Conservation (phyloP, 495 filamentous ascomycete genomes). For the Tuber aestivum region DNA sequence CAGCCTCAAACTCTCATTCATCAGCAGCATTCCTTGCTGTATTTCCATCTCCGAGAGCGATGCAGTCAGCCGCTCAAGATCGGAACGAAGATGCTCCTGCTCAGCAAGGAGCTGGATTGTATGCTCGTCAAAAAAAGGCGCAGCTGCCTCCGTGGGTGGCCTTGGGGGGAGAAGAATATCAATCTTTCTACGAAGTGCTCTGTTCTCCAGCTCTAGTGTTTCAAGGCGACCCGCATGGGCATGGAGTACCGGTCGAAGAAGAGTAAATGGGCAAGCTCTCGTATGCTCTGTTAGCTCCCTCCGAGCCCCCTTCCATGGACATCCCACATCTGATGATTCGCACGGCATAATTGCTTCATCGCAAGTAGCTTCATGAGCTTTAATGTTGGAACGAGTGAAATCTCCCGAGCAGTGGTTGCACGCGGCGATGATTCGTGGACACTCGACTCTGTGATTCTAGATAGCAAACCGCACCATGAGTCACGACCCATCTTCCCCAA, state of each 20-base stretch:
- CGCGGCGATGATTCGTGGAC: slow-evolving; percentile 48
- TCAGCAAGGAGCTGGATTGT: slow-evolving; percentile 60
- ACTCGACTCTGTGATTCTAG: slow-evolving; percentile 45
- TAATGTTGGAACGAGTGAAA: slow-evolving; percentile 49
- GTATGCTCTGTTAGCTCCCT: slow-evolving; percentile 51
- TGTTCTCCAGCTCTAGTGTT: slow-evolving; percentile 54
- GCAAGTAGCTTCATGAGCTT: slow-evolving; percentile 52
- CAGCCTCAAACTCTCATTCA: slow-evolving; percentile 61
- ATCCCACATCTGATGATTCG: slow-evolving; percentile 54
- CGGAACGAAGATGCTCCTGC: slow-evolving; percentile 62
- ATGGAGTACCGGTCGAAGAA: slow-evolving; percentile 55
- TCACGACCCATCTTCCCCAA: not conserved
- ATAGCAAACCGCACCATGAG: not conserved
- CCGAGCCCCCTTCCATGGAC: slow-evolving; percentile 51
- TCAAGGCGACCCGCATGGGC: slow-evolving; percentile 55
- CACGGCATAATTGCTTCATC: slow-evolving; percentile 53
- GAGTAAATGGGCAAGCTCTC: slow-evolving; percentile 53
- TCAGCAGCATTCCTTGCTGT: slow-evolving; percentile 59
- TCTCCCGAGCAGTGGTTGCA: slow-evolving; percentile 54
- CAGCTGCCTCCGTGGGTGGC: not conserved
- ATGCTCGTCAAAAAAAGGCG: slow-evolving; percentile 45
- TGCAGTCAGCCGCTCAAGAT: slow-evolving; percentile 55
- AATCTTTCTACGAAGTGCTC: slow-evolving; percentile 54
- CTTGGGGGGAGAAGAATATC: slow-evolving; percentile 48
- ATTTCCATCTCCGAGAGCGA: slow-evolving; percentile 53